Conservation (phyloP, 306 rosid species). For the Fagus sylvatica region DNA sequence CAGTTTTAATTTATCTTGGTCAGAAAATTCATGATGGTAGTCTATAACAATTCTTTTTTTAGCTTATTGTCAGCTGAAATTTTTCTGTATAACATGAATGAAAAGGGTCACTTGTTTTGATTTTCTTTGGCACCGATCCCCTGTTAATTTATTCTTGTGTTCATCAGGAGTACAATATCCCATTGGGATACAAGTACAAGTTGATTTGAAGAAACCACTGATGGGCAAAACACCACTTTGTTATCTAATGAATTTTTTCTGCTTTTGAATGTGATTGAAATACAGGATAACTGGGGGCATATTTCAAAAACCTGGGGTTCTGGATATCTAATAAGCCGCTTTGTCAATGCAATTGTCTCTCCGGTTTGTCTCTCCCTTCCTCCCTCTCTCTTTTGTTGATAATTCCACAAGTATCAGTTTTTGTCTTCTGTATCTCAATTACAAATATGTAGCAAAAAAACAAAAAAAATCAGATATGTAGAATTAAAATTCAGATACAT, state of each 20-base stretch:
- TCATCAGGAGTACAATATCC: too few species aligned
- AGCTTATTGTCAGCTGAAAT: not conserved
- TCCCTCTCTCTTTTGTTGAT: slow-evolving; percentile 1
- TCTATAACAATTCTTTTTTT: not conserved
- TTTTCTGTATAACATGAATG: not conserved
- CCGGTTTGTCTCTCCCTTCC: slow-evolving; percentile 60
- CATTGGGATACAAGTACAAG: too few species aligned
- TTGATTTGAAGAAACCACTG: too few species aligned
- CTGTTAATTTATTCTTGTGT: not conserved
- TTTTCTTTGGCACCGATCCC: not conserved
- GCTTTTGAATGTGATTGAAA: not conserved
- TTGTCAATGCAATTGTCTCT: slow-evolving; percentile 66
- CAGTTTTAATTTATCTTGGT: not conserved
- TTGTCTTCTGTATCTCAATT: not conserved
- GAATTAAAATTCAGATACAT: not conserved
- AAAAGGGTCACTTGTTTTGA: not conserved
- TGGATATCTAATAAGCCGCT: slow-evolving; percentile 68
- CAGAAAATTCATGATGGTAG: not conserved
- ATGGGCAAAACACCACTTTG: not conserved
- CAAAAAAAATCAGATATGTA: not conserved
- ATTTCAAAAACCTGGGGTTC: slow-evolving; percentile 67
- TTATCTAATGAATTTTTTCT: not conserved
- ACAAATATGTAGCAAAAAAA: not conserved
- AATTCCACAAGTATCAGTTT: slow-evolving; percentile 1
- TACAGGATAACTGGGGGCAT: slow-evolving; percentile 75